These are phyloP conservation scores for Luzula sylvatica DNA, from an alignment of 176 grass and related monocot species.

Conservation along the genomic window DNA sequence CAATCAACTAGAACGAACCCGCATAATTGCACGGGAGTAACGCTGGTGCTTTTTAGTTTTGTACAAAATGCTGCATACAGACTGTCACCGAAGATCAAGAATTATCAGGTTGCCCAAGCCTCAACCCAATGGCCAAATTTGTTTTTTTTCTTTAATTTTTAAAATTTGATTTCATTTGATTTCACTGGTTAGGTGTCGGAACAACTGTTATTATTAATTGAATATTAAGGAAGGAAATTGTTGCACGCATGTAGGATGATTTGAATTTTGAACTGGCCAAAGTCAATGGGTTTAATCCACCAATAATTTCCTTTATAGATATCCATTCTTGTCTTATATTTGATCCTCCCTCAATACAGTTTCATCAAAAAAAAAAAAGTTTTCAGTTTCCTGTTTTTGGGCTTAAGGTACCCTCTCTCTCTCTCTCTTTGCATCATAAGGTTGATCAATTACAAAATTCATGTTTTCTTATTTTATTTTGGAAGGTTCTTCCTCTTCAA, in stretches of 20 bases:
- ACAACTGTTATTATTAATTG: constrained; percentile 8
- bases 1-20: too few species aligned
- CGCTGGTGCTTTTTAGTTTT: too few species aligned
- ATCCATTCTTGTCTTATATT: constrained; percentile 5
- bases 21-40: too few species aligned
- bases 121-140: constrained; percentile 6
- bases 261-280: constrained; percentile 17
- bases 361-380: constrained; percentile 1
- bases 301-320: constrained; percentile 13
- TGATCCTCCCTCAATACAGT: constrained; percentile 1
- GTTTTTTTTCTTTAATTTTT: neutral
- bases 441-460: neutral
- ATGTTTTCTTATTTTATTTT: neutral
- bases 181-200: constrained; percentile 4
- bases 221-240: constrained; percentile 2
- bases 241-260: constrained; percentile 14
- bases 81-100: too few species aligned
- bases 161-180: neutral
- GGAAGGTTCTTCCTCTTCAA: neutral
- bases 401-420: neutral
- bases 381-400: neutral
- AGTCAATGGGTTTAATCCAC: constrained; percentile 13
- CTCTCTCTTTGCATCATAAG: neutral
- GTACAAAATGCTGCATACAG: too few species aligned
- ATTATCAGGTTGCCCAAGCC: constrained; percentile 1